A percentile compares a stretch with the other conserved stretches of the same genome.
phyloP scores from a whole-genome alignment of 2,329 filamentous ascomycete species.

The Colletotrichum sp. region DNA sequence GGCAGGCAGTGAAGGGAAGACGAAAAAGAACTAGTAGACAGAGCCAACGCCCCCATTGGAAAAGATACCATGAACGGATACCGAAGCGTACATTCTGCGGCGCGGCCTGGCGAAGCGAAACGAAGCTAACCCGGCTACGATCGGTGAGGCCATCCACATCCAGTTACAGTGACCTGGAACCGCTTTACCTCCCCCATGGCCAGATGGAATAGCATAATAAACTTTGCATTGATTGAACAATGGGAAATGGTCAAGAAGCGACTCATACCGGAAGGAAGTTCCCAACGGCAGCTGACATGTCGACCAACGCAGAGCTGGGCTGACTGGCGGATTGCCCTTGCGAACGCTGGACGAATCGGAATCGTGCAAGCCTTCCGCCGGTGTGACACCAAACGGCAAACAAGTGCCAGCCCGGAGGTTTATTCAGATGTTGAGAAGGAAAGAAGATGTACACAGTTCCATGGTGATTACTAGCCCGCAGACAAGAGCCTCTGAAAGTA shows the following conservation, averaged over 20 bases:
- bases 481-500: background rate
- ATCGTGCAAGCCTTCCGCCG: background rate
- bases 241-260: background rate
- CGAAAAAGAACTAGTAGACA: background rate
- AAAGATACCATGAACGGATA: conserved; percentile 20
- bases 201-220: background rate
- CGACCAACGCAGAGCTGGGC: background rate
- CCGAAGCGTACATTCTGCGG: conserved; percentile 10
- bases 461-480: background rate
- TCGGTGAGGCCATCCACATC: background rate
- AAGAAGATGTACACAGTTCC: background rate
- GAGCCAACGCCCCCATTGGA: background rate
- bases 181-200: background rate
- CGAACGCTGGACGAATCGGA: conserved; percentile 9
- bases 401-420: background rate
- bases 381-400: background rate
- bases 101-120: background rate
- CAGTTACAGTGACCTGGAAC: background rate
- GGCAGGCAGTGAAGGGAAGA: background rate
- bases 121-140: background rate
- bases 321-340: background rate
- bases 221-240: conserved; percentile 7
- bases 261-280: background rate
- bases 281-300: background rate
- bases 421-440: background rate